Evolutionary conservation across 768 basidiomycete species (phyloP), one percentile per base, ranked within the genome.

Genomic region (Tremella fuciformis): DNA sequence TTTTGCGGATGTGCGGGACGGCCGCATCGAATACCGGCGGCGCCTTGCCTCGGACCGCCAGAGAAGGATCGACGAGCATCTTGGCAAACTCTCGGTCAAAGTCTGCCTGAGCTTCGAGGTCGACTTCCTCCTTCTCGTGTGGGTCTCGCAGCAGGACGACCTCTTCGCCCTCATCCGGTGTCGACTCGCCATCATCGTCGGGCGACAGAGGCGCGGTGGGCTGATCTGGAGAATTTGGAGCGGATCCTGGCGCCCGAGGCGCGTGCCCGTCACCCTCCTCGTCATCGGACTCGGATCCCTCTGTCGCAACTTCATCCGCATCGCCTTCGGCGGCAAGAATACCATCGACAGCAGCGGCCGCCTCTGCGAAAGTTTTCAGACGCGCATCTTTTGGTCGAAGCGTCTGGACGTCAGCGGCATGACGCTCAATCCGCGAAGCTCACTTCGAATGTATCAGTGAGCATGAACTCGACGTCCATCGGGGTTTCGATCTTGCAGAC

Each of bases 391-490:
- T 92, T 0, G 94, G 92, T 58, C 93, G 83, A n/a, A 98, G 81
- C 50, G 88, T 87, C 89, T 92, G 59, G 3, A 59, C 42, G 50
- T 60, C 58, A 64, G 37, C 22, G 4, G n/a, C 4, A 49, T n/a
- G 25, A 19, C 24, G 22, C 26, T 41, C 19, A 13, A 29, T n/a
- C 11, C 21, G 16, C 16, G 22, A 53, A 22, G 59, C 79, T 65
- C 63, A 91, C 91, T 80, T 98, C 93, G 8, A 99, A 77, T 0
- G 94, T 96, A 76, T 99, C 96, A 0, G 85, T 85, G 7, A 96
- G 76, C 91, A 97, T 94, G 78, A 98, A 99, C 53, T 96, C 93
- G 11, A 96, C 88, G 62, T 99, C 96, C 92, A 97, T 93, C 0
- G 96, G 87, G n/a, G 93, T 76, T 4, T 85, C 80, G 46, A 86